phyloP scores from a whole-genome alignment of 805 yeast species.

The Scheffersomyces amazonensis region DNA sequence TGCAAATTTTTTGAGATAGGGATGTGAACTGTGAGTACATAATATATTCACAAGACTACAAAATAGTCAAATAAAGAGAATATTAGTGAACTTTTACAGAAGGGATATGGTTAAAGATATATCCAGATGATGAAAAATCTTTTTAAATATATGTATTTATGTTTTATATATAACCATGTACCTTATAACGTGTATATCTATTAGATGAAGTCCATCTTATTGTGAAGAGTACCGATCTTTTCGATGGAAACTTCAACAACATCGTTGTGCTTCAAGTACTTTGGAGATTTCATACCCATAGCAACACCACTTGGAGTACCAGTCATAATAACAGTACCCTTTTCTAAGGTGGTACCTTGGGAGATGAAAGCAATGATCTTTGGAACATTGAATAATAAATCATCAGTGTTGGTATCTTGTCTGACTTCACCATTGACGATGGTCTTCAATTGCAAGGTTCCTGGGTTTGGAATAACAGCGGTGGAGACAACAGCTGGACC shows the following conservation, averaged over 20 bases:
- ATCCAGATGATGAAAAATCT: no score
- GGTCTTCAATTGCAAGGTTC: conserved; percentile 33
- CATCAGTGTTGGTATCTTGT: conserved; percentile 45
- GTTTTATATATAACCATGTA: no score
- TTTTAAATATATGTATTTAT: no score
- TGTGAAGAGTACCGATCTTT: conserved; percentile 8
- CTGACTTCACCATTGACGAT: conserved; percentile 46
- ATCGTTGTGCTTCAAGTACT: conserved; percentile 6
- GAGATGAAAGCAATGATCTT: conserved; percentile 45
- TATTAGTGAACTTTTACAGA: no score
- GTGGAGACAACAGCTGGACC: conserved; percentile 52
- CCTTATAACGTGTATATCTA: no score
- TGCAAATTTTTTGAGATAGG: no score
- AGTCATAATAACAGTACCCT: conserved; percentile 54
- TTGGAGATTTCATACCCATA: conserved; percentile 25
- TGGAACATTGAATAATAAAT: conserved; percentile 46
- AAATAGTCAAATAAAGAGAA: no score
- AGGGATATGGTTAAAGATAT: no score
- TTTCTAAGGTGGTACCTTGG: conserved; percentile 49
- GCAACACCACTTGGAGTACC: conserved; percentile 61
- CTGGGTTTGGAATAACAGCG: conserved; percentile 26
- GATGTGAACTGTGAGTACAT: no score
- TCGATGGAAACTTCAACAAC: conserved; percentile 6
- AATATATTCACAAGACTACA: no score
- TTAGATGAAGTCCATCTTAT: conserved; percentile 5